Evolutionary conservation across 768 basidiomycete species (phyloP).

Genomic region (Calvatia gigantea): DNA sequence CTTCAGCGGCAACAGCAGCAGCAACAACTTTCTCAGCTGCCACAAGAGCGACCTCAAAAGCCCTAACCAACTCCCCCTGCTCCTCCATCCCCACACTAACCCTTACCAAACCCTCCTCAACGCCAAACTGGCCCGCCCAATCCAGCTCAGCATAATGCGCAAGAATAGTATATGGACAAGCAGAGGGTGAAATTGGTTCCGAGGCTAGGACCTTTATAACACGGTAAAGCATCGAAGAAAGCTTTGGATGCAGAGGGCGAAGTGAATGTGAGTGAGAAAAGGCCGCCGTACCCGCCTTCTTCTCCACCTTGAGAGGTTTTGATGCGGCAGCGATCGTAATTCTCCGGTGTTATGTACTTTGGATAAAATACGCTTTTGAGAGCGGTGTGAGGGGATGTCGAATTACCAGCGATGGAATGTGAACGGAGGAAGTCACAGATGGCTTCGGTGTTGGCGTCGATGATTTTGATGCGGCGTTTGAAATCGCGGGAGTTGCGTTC

Average conservation of each 20-base stretch:
- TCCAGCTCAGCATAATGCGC: conserved; percentile 88
- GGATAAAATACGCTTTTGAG: conserved; percentile 91
- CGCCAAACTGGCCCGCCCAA: conserved; percentile 87
- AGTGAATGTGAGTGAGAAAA: conserved; percentile 87
- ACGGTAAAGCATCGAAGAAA: conserved; percentile 83
- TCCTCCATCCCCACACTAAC: conserved; percentile 93
- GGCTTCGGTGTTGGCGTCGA: conserved; percentile 80
- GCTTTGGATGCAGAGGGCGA: conserved; percentile 61
- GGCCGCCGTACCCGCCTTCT: conserved; percentile 71
- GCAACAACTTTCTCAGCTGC: conserved; percentile 60
- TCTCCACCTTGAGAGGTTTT: conserved; percentile 31
- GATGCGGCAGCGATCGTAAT: conserved; percentile 71
- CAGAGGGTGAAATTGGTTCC: conserved; percentile 97
- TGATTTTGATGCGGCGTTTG: conserved; percentile 62
- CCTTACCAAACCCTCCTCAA: conserved; percentile 80
- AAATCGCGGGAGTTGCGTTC: conserved; percentile 98
- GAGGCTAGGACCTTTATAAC: conserved; percentile 85
- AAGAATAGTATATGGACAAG: conserved; percentile 89
- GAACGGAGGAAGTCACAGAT: conserved; percentile 76
- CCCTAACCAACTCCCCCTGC: conserved; percentile 44
- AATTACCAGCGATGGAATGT: conserved; percentile 43
- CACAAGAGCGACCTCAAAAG: conserved; percentile 61
- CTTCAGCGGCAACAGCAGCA: not conserved
- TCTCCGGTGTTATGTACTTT: conserved; percentile 66
- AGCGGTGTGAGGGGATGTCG: conserved; percentile 30